Evolutionary conservation across 371 early-diverging fungal genomes (phyloP).

Genomic region (Cokeromyces recurvatus): DNA sequence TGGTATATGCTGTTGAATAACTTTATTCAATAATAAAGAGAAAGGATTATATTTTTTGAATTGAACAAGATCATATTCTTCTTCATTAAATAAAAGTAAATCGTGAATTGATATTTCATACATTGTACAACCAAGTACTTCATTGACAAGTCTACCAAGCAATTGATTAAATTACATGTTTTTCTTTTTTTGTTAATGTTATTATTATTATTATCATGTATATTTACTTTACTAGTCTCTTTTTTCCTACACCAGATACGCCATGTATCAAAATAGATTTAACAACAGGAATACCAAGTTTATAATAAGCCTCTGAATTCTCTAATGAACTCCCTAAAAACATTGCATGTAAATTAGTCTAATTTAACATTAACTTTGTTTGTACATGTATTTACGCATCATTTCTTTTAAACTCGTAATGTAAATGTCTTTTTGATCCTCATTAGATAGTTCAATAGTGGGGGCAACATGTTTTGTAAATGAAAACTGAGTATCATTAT

Average conservation of each 20-base stretch:
- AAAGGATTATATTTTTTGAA: conserved; percentile 33
- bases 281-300: conserved; percentile 28
- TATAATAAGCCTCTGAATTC: conserved; percentile 19
- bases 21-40: conserved; percentile 12
- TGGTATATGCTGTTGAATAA: too few species aligned
- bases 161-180: too few species aligned
- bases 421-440: conserved; percentile 12
- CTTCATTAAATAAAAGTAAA: conserved; percentile 27
- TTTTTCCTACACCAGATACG: conserved; percentile 38
- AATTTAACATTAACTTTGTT: too few species aligned
- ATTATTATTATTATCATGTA: too few species aligned
- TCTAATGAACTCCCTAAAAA: conserved; percentile 18
- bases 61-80: conserved; percentile 19
- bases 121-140: too few species aligned
- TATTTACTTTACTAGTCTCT: conserved; percentile 27
- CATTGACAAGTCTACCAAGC: conserved; percentile 16
- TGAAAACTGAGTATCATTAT: not conserved
- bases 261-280: conserved; percentile 44
- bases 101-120: conserved; percentile 11
- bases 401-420: conserved; percentile 15
- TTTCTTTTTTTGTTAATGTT: not conserved
- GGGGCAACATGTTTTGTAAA: not conserved
- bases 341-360: not conserved
- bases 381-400: conserved; percentile 9
- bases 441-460: not conserved